phyloP scores from a whole-genome alignment of 225 moss, liverwort and hornwort species.

The Polytrichum commune region DNA sequence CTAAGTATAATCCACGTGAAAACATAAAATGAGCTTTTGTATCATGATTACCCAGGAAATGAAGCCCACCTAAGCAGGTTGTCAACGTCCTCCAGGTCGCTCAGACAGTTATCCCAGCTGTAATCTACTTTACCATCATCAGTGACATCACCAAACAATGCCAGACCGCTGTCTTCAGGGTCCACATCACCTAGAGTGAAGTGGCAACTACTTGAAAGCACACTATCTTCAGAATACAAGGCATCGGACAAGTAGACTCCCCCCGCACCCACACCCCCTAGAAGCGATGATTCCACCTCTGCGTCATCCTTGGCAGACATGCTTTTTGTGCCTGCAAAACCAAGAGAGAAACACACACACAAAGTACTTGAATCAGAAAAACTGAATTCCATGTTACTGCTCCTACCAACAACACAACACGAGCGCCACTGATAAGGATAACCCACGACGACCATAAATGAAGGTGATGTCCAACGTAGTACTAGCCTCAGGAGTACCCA shows the following conservation, averaged over 20 bases:
- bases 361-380: conserved; percentile 6
- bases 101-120: conserved; percentile 57
- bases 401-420: no score
- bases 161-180: conserved; percentile 39
- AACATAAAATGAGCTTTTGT: no score
- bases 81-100: conserved; percentile 61
- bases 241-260: conserved; percentile 45
- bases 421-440: background rate
- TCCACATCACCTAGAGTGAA: conserved; percentile 40
- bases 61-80: conserved; percentile 47
- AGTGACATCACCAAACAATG: conserved; percentile 39
- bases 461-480: background rate
- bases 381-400: no score
- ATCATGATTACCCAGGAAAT: background rate
- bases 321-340: conserved; percentile 41
- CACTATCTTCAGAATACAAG: conserved; percentile 41
- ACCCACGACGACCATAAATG: background rate
- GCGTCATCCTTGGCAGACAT: conserved; percentile 43
- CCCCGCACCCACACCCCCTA: conserved; percentile 37
- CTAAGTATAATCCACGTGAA: no score
- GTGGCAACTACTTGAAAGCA: conserved; percentile 44
- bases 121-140: conserved; percentile 48
- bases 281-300: conserved; percentile 31
- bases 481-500: background rate
- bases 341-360: conserved; percentile 1